These are phyloP conservation scores for Sisymbrium altissimum DNA, from an alignment of 345 rosid species.

Conservation along the genomic window DNA sequence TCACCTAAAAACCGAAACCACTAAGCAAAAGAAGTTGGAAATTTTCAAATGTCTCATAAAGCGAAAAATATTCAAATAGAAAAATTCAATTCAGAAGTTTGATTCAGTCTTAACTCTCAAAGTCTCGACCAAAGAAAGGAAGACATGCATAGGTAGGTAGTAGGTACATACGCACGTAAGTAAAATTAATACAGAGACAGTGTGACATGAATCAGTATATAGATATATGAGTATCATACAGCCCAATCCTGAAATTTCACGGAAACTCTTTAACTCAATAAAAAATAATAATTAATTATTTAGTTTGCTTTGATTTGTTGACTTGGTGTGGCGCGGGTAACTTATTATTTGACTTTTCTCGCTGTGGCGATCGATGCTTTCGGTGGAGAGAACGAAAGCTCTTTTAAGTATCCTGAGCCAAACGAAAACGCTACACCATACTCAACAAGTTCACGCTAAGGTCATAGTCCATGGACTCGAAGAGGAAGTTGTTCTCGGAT, in stretches of 20 bases:
- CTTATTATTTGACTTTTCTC: background rate
- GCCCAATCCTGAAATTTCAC: background rate
- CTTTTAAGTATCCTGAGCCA: conserved; percentile 28
- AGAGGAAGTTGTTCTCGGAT: conserved; percentile 28
- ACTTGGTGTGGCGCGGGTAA: background rate
- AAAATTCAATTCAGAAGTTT: conserved; percentile 2
- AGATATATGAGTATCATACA: background rate
- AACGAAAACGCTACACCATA: conserved; percentile 28
- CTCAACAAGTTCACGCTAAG: conserved; percentile 39
- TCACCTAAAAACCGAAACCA: conserved; percentile 10
- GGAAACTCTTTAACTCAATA: background rate
- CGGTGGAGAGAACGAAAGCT: conserved; percentile 16
- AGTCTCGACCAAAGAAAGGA: conserved; percentile 23
- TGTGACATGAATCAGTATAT: background rate
- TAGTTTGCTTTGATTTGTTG: background rate
- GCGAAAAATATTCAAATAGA: background rate
- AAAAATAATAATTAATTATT: too few species aligned
- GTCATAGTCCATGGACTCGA: conserved; percentile 31
- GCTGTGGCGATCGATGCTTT: conserved; percentile 25
- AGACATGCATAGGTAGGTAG: background rate
- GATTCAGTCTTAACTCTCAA: conserved; percentile 28
- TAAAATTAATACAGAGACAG: background rate
- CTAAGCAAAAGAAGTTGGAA: conserved; percentile 22
- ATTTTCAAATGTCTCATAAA: conserved; percentile 22
- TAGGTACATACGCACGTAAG: background rate